Conservation (phyloP, 257 asterid genomes). For the Jacaranda copaia region DNA sequence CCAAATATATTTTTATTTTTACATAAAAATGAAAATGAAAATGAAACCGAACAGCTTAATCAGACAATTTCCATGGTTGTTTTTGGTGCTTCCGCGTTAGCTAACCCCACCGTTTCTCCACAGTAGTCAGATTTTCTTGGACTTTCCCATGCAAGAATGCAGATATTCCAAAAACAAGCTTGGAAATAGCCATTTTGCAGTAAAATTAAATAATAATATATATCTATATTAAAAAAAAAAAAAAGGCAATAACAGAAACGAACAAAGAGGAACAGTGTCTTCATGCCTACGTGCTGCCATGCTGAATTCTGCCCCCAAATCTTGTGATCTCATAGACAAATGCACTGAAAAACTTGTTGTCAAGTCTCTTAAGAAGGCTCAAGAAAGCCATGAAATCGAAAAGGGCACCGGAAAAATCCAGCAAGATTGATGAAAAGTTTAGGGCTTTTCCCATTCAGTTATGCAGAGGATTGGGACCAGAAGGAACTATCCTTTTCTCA, state of each 20-base stretch:
- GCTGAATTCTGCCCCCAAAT: not conserved
- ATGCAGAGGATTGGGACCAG: constrained; percentile 74
- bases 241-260: not conserved
- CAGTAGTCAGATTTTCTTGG: not conserved
- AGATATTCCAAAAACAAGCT: constrained; percentile 46
- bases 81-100: constrained; percentile 34
- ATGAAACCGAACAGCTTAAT: too few species aligned
- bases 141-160: not conserved
- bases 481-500: constrained; percentile 65
- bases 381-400: too few species aligned
- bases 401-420: not conserved
- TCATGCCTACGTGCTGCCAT: not conserved
- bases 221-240: not conserved
- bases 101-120: not conserved
- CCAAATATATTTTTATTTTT: too few species aligned
- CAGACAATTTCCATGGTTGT: constrained; percentile 52
- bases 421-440: not conserved
- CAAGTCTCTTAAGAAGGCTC: too few species aligned
- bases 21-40: not conserved
- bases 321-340: constrained; percentile 6
- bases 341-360: too few species aligned
- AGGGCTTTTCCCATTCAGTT: constrained; percentile 29
- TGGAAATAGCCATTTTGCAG: constrained; percentile 48
- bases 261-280: not conserved
- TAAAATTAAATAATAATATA: not conserved